phyloP scores from a whole-genome alignment of 225 moss, liverwort and hornwort genomes.

The Ulota crispa region DNA sequence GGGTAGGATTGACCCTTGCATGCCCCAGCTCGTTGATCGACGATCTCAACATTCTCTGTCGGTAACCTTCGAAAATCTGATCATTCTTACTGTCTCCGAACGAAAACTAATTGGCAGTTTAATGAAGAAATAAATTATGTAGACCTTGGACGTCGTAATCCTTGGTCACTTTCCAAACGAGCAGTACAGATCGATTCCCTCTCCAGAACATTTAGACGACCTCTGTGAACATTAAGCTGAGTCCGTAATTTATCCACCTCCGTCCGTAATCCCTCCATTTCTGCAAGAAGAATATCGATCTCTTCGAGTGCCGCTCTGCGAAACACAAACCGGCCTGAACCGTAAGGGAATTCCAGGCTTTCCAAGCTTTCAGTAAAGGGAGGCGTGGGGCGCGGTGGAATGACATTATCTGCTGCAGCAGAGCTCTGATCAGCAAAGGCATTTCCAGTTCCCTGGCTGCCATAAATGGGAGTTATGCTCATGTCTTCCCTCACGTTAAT shows the following conservation, averaged over 20 bases:
- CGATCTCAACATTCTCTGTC: neutral
- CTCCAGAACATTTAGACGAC: neutral
- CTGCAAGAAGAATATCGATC: neutral
- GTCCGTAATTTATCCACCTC: neutral
- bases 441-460: neutral
- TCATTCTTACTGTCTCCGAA: neutral
- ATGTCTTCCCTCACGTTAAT: constrained; percentile 8
- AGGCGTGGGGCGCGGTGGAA: neutral
- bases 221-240: neutral
- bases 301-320: neutral
- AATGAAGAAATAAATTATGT: neutral
- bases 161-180: neutral
- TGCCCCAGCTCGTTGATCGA: neutral
- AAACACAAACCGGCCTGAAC: neutral
- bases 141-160: neutral
- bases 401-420: no score
- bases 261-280: neutral
- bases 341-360: neutral
- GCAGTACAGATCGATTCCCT: neutral
- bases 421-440: neutral
- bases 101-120: no score
- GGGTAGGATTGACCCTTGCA: neutral
- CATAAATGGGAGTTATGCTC: constrained; percentile 16
- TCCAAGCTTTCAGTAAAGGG: neutral
- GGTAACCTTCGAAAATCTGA: neutral